phyloP scores from a whole-genome alignment of 176 grass and related monocot species.

The Rhipidocladum racemiflorum region DNA sequence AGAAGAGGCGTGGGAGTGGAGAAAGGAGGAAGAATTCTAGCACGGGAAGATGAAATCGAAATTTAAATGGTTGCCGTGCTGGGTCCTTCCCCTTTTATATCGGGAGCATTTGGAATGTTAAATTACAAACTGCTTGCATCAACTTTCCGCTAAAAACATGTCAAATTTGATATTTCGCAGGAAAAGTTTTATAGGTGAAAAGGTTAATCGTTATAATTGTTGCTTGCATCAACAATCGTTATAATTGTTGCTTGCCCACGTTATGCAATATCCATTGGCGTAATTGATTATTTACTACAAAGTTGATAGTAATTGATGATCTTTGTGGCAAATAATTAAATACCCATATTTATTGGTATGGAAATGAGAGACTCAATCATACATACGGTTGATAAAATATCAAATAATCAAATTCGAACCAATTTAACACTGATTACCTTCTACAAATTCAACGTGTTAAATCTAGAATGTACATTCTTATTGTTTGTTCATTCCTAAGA shows the following conservation, averaged over 20 bases:
- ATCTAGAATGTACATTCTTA: not conserved
- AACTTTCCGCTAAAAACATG: not conserved
- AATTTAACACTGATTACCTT: not conserved
- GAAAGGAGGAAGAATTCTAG: constrained; percentile 2
- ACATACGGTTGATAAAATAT: not conserved
- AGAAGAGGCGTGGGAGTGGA: not conserved
- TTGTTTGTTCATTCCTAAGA: not conserved
- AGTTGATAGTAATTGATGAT: too few relatives aligned
- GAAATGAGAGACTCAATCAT: not conserved
- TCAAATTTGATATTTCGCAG: too few relatives aligned
- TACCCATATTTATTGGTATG: too few relatives aligned
- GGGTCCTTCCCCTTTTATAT: not conserved
- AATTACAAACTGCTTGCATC: not conserved
- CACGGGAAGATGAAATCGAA: not conserved
- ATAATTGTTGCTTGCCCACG: too few relatives aligned
- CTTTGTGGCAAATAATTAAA: too few relatives aligned
- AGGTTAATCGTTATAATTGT: too few relatives aligned
- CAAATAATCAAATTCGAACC: not conserved
- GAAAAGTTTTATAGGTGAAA: too few relatives aligned
- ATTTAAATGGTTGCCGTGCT: constrained; percentile 9
- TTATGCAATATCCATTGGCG: not conserved
- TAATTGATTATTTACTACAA: too few relatives aligned
- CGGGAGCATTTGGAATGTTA: not conserved
- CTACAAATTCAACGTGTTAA: not conserved
- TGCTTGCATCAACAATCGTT: too few relatives aligned